phyloP scores from a whole-genome alignment of 352 stramenopile genomes.

The Phytophthora sp. region DNA sequence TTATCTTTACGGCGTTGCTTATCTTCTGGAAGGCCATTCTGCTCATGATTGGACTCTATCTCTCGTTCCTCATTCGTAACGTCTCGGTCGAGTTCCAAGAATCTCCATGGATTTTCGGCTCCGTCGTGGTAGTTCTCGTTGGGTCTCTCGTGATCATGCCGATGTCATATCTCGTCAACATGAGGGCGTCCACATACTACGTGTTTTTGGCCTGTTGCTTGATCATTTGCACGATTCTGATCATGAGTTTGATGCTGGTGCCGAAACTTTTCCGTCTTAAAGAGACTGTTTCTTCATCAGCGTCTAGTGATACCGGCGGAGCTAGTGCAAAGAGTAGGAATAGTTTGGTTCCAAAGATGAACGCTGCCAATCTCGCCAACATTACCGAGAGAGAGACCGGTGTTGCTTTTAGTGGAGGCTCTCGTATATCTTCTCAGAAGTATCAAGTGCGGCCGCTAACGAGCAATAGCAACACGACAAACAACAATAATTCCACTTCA shows the following conservation, averaged over 20 bases:
- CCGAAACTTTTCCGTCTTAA: constrained; percentile 52
- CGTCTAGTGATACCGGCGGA: neutral
- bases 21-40: constrained; percentile 70
- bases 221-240: constrained; percentile 41
- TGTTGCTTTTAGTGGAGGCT: neutral
- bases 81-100: constrained; percentile 73
- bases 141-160: constrained; percentile 55
- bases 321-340: neutral
- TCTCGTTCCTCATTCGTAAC: constrained; percentile 69
- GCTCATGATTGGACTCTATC: constrained; percentile 48
- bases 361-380: neutral
- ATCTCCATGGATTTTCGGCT: constrained; percentile 67
- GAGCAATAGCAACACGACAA: neutral
- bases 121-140: constrained; percentile 53
- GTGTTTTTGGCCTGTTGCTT: constrained; percentile 38
- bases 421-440: neutral
- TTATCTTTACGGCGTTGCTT: constrained; percentile 56
- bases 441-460: neutral
- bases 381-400: neutral
- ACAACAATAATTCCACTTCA: neutral
- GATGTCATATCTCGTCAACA: constrained; percentile 54
- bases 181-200: constrained; percentile 47
- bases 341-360: neutral
- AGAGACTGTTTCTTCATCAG: constrained; percentile 10
- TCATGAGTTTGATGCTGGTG: constrained; percentile 54